Conservation (phyloP, 192 early-diverging fungal species). For the Dimargaris xerosporica region DNA sequence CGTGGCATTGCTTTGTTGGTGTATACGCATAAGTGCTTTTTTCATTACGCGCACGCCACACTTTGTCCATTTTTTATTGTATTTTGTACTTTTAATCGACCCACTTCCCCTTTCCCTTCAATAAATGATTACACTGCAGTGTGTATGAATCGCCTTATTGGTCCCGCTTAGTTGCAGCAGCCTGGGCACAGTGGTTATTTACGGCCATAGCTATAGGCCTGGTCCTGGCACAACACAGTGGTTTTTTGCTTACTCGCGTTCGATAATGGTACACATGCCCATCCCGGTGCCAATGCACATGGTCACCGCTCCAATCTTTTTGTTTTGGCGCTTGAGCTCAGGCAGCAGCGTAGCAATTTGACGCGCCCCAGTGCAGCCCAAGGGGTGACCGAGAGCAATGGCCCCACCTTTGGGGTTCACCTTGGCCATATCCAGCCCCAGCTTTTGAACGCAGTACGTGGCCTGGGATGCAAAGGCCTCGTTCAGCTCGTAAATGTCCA, state of each 20-base stretch:
- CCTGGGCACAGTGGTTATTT: too few relatives aligned
- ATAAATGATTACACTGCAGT: too few relatives aligned
- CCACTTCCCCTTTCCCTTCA: too few relatives aligned
- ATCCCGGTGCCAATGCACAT: constrained; percentile 90
- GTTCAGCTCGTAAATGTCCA: constrained; percentile 88
- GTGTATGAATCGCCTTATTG: too few relatives aligned
- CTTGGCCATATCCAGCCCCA: constrained; percentile 72
- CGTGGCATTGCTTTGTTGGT: too few relatives aligned
- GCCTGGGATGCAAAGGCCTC: constrained; percentile 98
- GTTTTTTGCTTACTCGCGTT: constrained; percentile 35
- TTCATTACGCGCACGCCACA: too few relatives aligned
- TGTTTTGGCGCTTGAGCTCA: constrained; percentile 75
- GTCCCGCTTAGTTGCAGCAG: too few relatives aligned
- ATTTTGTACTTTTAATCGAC: too few relatives aligned
- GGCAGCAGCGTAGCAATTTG: constrained; percentile 90
- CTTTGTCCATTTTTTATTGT: too few relatives aligned
- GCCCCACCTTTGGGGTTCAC: constrained; percentile 98
- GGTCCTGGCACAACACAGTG: too few relatives aligned
- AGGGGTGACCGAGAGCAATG: constrained; percentile 93
- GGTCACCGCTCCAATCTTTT: constrained; percentile 71
- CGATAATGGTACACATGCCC: constrained; percentile 81
- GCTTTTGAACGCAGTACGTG: constrained; percentile 78
- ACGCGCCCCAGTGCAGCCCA: constrained; percentile 86
- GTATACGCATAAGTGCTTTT: too few relatives aligned
- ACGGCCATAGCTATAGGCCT: too few relatives aligned